Evolutionary conservation across 2,329 filamentous ascomycete species (phyloP), one percentile per base, ranked within the genome.

Genomic region (Raffaelea ambrosiae): DNA sequence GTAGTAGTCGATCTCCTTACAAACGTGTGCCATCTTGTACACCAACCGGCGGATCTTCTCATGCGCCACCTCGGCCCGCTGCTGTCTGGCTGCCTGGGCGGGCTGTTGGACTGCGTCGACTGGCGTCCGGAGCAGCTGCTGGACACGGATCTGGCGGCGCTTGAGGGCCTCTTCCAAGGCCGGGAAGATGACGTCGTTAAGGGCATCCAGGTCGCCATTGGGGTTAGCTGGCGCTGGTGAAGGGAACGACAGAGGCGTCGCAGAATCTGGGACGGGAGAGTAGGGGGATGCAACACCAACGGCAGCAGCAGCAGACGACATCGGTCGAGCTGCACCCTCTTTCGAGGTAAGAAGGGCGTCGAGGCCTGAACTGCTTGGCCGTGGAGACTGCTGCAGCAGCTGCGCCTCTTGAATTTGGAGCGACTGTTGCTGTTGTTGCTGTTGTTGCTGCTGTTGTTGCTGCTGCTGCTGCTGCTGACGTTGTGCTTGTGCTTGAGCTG

Each of bases 91-190:
- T 10, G 81, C 78, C 14, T 74, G 64, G 40, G 72, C 67, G 42
- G 66, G 55, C 68, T 60, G 62, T 65, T 56, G 61, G 64, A 31
- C 18, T 3, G 46, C 40, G 18, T 29, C 36, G 11, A 53, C 21
- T 3, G 20, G 40, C 13, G 50, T 45, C 48, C 61, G 31, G 52
- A 74, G 70, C 40, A 70, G 58, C 49, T 75, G 73, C 59, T 79
- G 78, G 46, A 83, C 66, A 36, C 77, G 72, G 54, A 76, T 75
- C 61, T 81, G 77, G 46, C 93, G 84, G 45, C 93, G 79, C 62
- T 89, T 88, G 19, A 97, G 79, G 8, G 93, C 89, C 55, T 93
- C 86, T 65, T 95, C 89, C 2, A 98, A 76, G 2, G 93, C 91
- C 1, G 93, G 93, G 53, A 97, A 83, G 35, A 98, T 88, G 44